Evolutionary conservation across 306 rosid genomes (phyloP), one percentile per base, ranked within the genome.

Genomic region (Prunus campanulata): DNA sequence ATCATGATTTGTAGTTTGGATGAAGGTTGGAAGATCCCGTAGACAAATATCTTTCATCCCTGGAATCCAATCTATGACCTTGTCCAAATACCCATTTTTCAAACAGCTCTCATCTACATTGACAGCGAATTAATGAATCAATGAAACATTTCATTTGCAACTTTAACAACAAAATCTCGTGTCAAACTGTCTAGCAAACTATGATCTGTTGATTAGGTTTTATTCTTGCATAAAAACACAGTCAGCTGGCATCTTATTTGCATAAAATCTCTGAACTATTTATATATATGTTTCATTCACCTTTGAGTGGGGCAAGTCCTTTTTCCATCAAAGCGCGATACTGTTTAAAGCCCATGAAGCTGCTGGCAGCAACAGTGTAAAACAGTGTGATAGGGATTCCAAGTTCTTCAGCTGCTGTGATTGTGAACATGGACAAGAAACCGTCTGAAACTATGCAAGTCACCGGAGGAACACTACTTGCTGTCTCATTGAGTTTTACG

Each of bases 391-490:
- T 10, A 0, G 81, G 76, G 24, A 78, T 49, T 19, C 69, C 44
- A 61, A 57, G 42, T 6, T 70, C 30, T 27, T 60, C 11, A 12
- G 81, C 81, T 2, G 52, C 81, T 24, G 63, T 48, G 3, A 12
- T 13, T n/a, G 25, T 20, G 55, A 68, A 24, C 42, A 46, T 19
- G 11, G 61, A 11, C 81, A 77, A 27, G 27, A 18, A 46, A 7
- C 70, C 69, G 39, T 77, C 81, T 2, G 61, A 57, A 42, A 77
- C 59, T 8, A 69, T 12, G 29, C 68, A 60, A 42, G 29, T 77
- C 51, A 77, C 75, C 10, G 15, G 69, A 77, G 76, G 67, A 69
- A 15, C 32, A 56, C 1, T 19, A 66, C 22, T 20, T 0, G 62
- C 3, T 2, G 63, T 19, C 25, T 46, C 35, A 8, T 22, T 60